phyloP scores from a whole-genome alignment of 305 asterid species.

The Ilex paraguariensis region DNA sequence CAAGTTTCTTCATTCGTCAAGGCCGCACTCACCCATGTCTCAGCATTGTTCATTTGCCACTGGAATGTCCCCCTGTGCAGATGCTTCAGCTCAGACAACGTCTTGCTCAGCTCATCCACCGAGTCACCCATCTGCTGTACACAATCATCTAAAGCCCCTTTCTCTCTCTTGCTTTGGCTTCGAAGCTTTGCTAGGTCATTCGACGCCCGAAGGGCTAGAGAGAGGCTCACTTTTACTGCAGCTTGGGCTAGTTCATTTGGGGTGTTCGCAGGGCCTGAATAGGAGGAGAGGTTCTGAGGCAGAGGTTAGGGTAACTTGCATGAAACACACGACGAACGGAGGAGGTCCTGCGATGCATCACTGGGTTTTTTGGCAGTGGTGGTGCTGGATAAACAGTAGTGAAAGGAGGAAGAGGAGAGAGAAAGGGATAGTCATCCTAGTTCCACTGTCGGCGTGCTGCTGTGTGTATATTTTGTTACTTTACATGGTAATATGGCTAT shows the following conservation, averaged over 20 bases:
- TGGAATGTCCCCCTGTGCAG: slow-evolving; percentile 53
- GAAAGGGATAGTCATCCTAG: slow-evolving; percentile 4
- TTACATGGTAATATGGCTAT: too few relatives aligned
- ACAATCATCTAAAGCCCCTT: slow-evolving; percentile 61
- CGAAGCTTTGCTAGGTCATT: slow-evolving; percentile 35
- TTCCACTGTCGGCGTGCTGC: too few relatives aligned
- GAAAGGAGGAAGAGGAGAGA: slow-evolving; percentile 13
- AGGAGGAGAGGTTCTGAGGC: slow-evolving; percentile 76
- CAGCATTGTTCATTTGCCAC: slow-evolving; percentile 95
- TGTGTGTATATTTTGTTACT: too few relatives aligned
- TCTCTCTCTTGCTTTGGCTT: slow-evolving; percentile 35
- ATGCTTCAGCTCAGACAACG: slow-evolving; percentile 52
- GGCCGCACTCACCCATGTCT: slow-evolving; percentile 98
- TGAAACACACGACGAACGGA: slow-evolving; percentile 63
- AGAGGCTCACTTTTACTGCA: slow-evolving; percentile 67
- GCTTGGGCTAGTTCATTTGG: slow-evolving; percentile 72
- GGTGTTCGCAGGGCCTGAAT: slow-evolving; percentile 51
- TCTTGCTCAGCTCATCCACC: slow-evolving; percentile 60
- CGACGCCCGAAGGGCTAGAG: slow-evolving; percentile 39
- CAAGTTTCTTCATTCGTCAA: slow-evolving; percentile 84
- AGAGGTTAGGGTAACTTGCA: slow-evolving; percentile 84
- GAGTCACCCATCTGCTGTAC: slow-evolving; percentile 67
- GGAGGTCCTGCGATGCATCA: slow-evolving; percentile 32
- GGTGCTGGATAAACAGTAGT: slow-evolving; percentile 14
- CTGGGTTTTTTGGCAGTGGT: slow-evolving; percentile 8